Base-by-base conservation (phyloP, 129 eudicot species). In the Oenanthe sinensis region DNA sequence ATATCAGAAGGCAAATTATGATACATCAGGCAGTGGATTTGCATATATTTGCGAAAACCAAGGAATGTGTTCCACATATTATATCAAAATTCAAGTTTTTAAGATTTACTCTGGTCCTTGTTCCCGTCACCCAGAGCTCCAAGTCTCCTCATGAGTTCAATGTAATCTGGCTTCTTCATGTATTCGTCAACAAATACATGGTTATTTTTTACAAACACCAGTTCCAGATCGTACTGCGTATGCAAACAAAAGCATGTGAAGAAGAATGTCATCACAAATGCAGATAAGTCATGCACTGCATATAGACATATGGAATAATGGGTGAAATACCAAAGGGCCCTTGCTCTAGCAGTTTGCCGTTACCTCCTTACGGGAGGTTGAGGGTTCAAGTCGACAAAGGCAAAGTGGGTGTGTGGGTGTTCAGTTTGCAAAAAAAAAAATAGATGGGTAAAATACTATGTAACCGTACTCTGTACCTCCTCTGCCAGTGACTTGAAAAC, bases 51-150 rank as follows among this genome's bases (percentile, higher is more conserved):
- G 8, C 4, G 19, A 40, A 24, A 15, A 10, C 36, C 28, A 80
- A 55, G 46, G 6, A 28, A 54, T 3, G 1, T 45, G 40, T 22
- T 46, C 14, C 10, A 74, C 58, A 24, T 40, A 33, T 16, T 4
- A 43, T 20, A 43, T 44, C 5, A 42, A 63, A 20, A 79, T 78
- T 47, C 55, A 6, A 22, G 55, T 48, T 55, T 17, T 17, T 65
- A 67, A 79, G 58, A 73, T 88, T 82, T 92, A 94, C 97, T 91
- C 71, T 75, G 91, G 85, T 94, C 98, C 79, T 90, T 90, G 84
- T 88, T 91, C 68, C 97, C 98, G 63, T 94, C 96, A 81, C 98
- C 98, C 80, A 94, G 81, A 16, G 98, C 98, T 71, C 98, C 98
- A n/a, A 94, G 97, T 79, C 98, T 85, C 77, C 93, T 79, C 98